Conservation (phyloP, 2,329 filamentous ascomycete species). For the Talaromyces verruculosus region DNA sequence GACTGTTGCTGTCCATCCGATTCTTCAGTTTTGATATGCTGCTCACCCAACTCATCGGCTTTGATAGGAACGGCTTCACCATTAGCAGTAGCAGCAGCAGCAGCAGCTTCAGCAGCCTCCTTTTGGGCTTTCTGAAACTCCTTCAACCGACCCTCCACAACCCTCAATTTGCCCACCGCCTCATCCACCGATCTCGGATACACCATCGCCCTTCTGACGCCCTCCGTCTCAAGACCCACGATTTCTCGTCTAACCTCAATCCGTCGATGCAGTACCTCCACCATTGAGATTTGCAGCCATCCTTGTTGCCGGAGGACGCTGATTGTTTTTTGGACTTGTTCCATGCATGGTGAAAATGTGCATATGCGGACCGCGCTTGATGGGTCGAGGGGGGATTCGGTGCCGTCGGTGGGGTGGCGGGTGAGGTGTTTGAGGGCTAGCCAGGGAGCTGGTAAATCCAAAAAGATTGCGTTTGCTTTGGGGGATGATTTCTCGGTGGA, state of each 20-base stretch:
- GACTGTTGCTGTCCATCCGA: background rate
- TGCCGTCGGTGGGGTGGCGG: conserved; percentile 36
- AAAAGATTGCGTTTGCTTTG: conserved; percentile 49
- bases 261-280: conserved; percentile 77
- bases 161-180: conserved; percentile 69
- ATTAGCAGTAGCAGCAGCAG: conserved; percentile 27
- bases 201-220: conserved; percentile 64
- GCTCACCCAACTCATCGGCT: conserved; percentile 9
- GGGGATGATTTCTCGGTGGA: conserved; percentile 33
- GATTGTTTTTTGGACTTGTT: conserved; percentile 87
- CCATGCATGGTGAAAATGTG: conserved; percentile 95
- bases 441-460: conserved; percentile 54
- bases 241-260: conserved; percentile 81
- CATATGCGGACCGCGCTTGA: conserved; percentile 75
- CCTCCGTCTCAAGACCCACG: conserved; percentile 70
- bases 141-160: conserved; percentile 69
- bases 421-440: conserved; percentile 50
- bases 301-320: conserved; percentile 74
- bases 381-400: conserved; percentile 63
- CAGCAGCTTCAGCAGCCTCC: conserved; percentile 23
- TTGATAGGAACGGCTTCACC: background rate
- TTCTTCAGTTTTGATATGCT: background rate
- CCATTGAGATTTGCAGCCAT: conserved; percentile 92
- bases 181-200: conserved; percentile 71
- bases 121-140: conserved; percentile 57